Evolutionary conservation across 2,329 filamentous ascomycete species (phyloP), one percentile per base, ranked within the genome.

Genomic region (Trichophyton verrucosum): DNA sequence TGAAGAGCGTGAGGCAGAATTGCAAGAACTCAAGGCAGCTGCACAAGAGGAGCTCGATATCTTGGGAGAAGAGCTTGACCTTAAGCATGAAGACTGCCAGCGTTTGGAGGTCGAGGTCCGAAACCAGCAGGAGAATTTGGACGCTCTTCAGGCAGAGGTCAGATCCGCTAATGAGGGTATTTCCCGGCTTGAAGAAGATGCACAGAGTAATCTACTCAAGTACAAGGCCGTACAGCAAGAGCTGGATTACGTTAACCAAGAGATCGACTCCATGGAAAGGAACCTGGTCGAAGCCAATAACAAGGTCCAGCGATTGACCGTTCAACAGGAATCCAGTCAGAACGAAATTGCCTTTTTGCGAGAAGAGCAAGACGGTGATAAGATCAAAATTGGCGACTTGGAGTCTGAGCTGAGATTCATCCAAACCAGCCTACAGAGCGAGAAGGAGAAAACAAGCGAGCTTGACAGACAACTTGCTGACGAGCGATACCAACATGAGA

Each of bases 341-440:
- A 87, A 87, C 62, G 94, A 99, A 73, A 95, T 97, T 74, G 86
- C 89, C 0, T 99, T 99, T 80, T 74, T 99, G 58, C 86, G 94
- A 1, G 94, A 99, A 71, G 94, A 99, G 76, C 94, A 99, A 73
- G 94, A 99, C 74, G 84, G 83, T 17, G 94, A 99, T 78, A 99
- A 99, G 80, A 95, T 99, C 71, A 91, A 91, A 74, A 97, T 99
- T 68, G 90, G 92, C 42, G 91, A 97, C 69, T 80, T 97, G 6
- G 91, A 97, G 70, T 88, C 89, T 7, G 85, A 86, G 13, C 77
- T 96, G 42, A 88, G 89, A 67, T 87, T 84, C 61, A 82, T 85
- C n/a, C 88, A 95, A 71, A 84, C 90, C 68, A 83, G 79, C 57
- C 77, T 96, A n/a, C 83, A 87, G 61, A 91, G 94, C 58, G 91